These are phyloP conservation scores for Botryosphaeria dothidea DNA, from an alignment of 2,329 filamentous ascomycete species.

Conservation along the genomic window DNA sequence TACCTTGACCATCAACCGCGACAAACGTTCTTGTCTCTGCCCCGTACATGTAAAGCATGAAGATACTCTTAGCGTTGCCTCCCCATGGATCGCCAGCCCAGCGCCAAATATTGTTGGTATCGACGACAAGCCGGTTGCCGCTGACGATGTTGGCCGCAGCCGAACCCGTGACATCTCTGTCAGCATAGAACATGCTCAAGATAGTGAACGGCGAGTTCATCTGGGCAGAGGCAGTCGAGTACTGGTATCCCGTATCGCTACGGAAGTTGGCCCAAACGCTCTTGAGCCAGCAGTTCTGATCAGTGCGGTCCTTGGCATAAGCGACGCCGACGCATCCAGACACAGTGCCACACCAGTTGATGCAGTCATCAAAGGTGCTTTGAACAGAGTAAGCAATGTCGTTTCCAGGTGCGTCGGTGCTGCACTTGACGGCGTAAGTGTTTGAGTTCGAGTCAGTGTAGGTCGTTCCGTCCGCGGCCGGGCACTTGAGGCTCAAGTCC, in stretches of 20 bases:
- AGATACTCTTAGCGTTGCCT: not conserved
- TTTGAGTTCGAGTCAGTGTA: not conserved
- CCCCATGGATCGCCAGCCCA: not conserved
- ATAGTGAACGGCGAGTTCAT: conserved; percentile 8
- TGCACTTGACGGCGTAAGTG: conserved; percentile 4
- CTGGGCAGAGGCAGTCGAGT: not conserved
- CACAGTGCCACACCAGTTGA: not conserved
- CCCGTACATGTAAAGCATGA: conserved; percentile 10
- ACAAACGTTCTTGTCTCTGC: conserved; percentile 1
- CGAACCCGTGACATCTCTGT: not conserved
- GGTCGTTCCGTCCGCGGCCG: not conserved
- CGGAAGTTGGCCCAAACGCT: not conserved
- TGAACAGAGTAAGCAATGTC: not conserved
- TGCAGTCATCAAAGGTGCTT: conserved; percentile 4
- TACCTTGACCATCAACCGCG: not conserved
- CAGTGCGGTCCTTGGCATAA: not conserved
- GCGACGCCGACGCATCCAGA: not conserved
- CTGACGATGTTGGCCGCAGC: not conserved
- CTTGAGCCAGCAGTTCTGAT: not conserved
- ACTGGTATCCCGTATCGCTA: not conserved
- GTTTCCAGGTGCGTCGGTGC: not conserved
- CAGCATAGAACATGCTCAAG: conserved; percentile 2
- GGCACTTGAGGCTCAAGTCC: conserved; percentile 6
- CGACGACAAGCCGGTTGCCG: not conserved
- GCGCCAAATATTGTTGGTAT: not conserved